Evolutionary conservation across 345 rosid genomes (phyloP).

Genomic region (Melaleuca alternifolia): DNA sequence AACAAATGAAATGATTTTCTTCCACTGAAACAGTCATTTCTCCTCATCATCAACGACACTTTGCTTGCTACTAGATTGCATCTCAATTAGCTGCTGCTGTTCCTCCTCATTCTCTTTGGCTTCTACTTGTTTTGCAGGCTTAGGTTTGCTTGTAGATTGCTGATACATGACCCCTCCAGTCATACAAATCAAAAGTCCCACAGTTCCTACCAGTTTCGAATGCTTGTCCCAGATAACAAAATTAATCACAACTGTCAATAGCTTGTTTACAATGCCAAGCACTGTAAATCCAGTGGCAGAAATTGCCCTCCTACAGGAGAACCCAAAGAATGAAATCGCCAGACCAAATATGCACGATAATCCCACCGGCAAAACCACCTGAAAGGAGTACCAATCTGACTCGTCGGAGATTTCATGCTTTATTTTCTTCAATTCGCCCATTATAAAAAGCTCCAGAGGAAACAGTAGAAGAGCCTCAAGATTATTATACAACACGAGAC

Average conservation of each 20-base stretch:
- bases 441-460: slow-evolving; percentile 82
- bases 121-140: slow-evolving; percentile 26
- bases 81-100: slow-evolving; percentile 57
- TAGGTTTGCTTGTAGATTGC: slow-evolving; percentile 73
- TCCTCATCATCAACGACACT: slow-evolving; percentile 12
- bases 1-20: neutral
- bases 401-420: slow-evolving; percentile 64
- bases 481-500: slow-evolving; percentile 90
- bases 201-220: slow-evolving; percentile 65
- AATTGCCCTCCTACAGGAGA: slow-evolving; percentile 86
- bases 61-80: slow-evolving; percentile 39
- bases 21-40: neutral
- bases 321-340: slow-evolving; percentile 94
- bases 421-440: slow-evolving; percentile 92
- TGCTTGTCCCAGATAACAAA: slow-evolving; percentile 90
- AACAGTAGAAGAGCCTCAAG: slow-evolving; percentile 88
- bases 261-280: slow-evolving; percentile 93
- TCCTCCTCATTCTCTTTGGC: slow-evolving; percentile 51
- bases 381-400: slow-evolving; percentile 69
- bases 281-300: slow-evolving; percentile 99
- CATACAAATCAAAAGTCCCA: slow-evolving; percentile 89
- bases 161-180: slow-evolving; percentile 87
- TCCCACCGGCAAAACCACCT: slow-evolving; percentile 75
- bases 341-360: slow-evolving; percentile 78
- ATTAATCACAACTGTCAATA: slow-evolving; percentile 83